These are phyloP conservation scores for Myriosclerotinia duriaeana DNA, from an alignment of 2,329 filamentous ascomycete genomes.

Conservation along the genomic window DNA sequence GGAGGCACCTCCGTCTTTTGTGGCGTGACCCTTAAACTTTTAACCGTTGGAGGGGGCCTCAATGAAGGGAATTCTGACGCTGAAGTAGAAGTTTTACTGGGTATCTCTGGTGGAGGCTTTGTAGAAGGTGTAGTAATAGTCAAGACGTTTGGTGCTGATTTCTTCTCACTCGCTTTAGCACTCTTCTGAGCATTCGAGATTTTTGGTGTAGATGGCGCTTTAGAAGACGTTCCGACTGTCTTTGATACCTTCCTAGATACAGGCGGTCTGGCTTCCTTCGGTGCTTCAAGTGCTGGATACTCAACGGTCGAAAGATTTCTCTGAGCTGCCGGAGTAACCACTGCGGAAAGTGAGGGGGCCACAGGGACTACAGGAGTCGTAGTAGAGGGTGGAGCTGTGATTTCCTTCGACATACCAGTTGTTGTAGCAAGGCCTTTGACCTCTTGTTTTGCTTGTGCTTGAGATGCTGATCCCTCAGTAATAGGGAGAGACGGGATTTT, in stretches of 20 bases:
- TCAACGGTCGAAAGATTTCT: slow-evolving; percentile 47
- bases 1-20: slow-evolving; percentile 60
- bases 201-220: slow-evolving; percentile 21
- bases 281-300: slow-evolving; percentile 54
- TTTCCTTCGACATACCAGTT: slow-evolving; percentile 50
- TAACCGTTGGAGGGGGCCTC: slow-evolving; percentile 47
- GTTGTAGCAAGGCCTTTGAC: slow-evolving; percentile 49
- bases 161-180: slow-evolving; percentile 33
- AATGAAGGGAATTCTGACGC: slow-evolving; percentile 53
- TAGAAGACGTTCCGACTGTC: slow-evolving; percentile 22
- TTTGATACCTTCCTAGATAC: slow-evolving; percentile 26
- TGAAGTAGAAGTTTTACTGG: slow-evolving; percentile 27
- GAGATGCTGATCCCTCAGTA: slow-evolving; percentile 7
- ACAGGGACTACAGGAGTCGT: slow-evolving; percentile 29
- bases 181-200: slow-evolving; percentile 9
- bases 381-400: slow-evolving; percentile 37
- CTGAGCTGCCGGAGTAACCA: background rate
- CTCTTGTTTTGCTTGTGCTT: slow-evolving; percentile 43
- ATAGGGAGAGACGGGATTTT: background rate
- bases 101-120: slow-evolving; percentile 37
- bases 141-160: slow-evolving; percentile 42
- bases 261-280: slow-evolving; percentile 36
- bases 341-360: slow-evolving; percentile 48
- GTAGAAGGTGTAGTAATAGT: slow-evolving; percentile 43
- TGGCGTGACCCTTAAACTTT: slow-evolving; percentile 67